Percentiles rank a stretch among this genome's conserved stretches.
These are phyloP conservation scores for Amphibolis antarctica DNA, from an alignment of 106 monocot species.

Conservation along the genomic window DNA sequence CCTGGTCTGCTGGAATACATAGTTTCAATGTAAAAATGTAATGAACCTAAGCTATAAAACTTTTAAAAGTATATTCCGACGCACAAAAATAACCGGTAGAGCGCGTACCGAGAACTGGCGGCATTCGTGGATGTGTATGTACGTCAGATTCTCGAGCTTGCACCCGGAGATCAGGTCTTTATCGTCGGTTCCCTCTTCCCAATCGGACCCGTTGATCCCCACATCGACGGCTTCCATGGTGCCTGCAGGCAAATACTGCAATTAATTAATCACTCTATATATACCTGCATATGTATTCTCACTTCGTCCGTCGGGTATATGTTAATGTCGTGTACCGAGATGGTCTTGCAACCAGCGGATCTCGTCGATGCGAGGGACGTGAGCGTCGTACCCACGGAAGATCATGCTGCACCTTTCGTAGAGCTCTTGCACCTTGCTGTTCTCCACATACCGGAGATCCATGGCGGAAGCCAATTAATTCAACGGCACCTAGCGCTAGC, in stretches of 20 bases:
- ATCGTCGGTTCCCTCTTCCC: not conserved
- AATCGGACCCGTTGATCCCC: constrained; percentile 23
- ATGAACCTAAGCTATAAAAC: too few relatives aligned
- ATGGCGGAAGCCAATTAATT: not conserved
- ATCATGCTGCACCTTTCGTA: constrained; percentile 11
- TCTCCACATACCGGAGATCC: not conserved
- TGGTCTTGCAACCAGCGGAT: constrained; percentile 4
- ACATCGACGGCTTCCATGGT: constrained; percentile 28
- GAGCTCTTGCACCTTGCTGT: constrained; percentile 6
- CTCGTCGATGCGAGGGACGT: not conserved
- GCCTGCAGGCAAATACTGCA: constrained; percentile 1
- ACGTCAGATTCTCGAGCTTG: constrained; percentile 23
- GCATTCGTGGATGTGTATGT: constrained; percentile 44
- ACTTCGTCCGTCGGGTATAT: too few relatives aligned
- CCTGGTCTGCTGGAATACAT: too few relatives aligned
- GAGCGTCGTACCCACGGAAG: constrained; percentile 5
- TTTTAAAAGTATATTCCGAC: too few relatives aligned
- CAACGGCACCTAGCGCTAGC: too few relatives aligned
- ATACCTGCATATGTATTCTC: too few relatives aligned
- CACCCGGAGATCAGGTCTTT: constrained; percentile 9
- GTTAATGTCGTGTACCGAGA: constrained; percentile 3
- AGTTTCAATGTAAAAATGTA: too few relatives aligned
- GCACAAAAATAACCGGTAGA: too few relatives aligned
- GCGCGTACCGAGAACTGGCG: constrained; percentile 37
- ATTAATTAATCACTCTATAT: not conserved